Evolutionary conservation across 108 stramenopile species (phyloP).

Genomic region (Pseudonitzschia multiseries): DNA sequence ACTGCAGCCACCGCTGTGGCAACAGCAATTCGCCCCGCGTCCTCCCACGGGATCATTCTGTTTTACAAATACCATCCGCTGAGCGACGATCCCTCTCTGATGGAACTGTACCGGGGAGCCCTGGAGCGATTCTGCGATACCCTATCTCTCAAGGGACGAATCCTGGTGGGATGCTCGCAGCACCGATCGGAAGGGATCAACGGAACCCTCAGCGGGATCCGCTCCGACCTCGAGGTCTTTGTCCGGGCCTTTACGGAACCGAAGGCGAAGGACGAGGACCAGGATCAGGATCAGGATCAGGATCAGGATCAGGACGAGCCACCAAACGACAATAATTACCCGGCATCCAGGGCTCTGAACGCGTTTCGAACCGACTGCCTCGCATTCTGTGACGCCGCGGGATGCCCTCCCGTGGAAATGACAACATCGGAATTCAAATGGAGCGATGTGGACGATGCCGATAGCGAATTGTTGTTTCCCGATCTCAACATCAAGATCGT

Average conservation of each 20-base stretch:
- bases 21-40: background rate
- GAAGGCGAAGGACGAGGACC: background rate
- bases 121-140: slow-evolving; percentile 53
- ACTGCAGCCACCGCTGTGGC: background rate
- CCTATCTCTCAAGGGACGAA: slow-evolving; percentile 63
- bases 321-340: no score
- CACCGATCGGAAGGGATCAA: slow-evolving; percentile 78
- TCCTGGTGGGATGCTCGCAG: slow-evolving; percentile 65
- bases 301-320: no score
- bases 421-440: slow-evolving; percentile 70
- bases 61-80: slow-evolving; percentile 86
- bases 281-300: no score
- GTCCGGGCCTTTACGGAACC: slow-evolving; percentile 40
- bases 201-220: slow-evolving; percentile 73
- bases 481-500: slow-evolving; percentile 82
- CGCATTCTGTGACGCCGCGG: slow-evolving; percentile 44
- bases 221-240: slow-evolving; percentile 44
- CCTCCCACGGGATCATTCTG: slow-evolving; percentile 46
- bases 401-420: slow-evolving; percentile 43
- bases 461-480: slow-evolving; percentile 47
- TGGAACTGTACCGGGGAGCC: slow-evolving; percentile 53
- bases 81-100: slow-evolving; percentile 32
- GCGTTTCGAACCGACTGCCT: slow-evolving; percentile 51
- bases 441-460: slow-evolving; percentile 13
- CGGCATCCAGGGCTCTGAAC: background rate